Base-by-base conservation (phyloP, 139 green algal genomes). In the Raphidocelis subcapitata region DNA sequence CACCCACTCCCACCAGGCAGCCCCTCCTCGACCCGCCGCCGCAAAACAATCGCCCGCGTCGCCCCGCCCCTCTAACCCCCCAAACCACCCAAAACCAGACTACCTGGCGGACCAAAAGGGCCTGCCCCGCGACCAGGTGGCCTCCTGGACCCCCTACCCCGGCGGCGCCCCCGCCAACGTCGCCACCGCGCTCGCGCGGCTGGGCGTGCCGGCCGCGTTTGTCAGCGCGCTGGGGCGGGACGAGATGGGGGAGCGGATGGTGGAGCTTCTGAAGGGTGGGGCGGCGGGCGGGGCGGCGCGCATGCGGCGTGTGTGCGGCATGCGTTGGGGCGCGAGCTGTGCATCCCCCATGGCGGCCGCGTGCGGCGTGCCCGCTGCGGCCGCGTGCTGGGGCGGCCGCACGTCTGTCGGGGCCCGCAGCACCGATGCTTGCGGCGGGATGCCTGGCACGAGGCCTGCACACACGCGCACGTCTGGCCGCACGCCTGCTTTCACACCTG, bases 131-230 rank as follows among this genome's bases (percentile, higher is more conserved):
- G 83, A 94, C 8, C 63, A 94, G 57, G 92, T 97, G 1, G 76
- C 67, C 14, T 88, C 79, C 5, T 97, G 92, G 92, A 96, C 85
- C 26, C 90, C 91, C 5, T 93, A 92, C 60, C 89, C 92, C 3
- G 93, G 93, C 10, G 93, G 93, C 15, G 93, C 93, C 0, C 87
- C 90, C 3, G 81, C 72, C 67, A 97, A 97, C 64, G 92, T 97
- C 29, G 90, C 86, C 32, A 87, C 86, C 26, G 84, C 77, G 3
- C 59, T 91, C 0, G 78, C 82, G 0, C 85, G 83, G 16, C 80
- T 94, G 47, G 88, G 73, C 2, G 66, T 87, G 3, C 64, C 75
- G 26, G 76, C 75, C 12, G 70, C 75, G 10, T 92, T 97, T 31
- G 36, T 96, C 3, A 84, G 74, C 0, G 86, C 88, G 3, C 72